Evolutionary conservation across 306 rosid species (phyloP).

Genomic region (Sphenostylis stenocarpa): DNA sequence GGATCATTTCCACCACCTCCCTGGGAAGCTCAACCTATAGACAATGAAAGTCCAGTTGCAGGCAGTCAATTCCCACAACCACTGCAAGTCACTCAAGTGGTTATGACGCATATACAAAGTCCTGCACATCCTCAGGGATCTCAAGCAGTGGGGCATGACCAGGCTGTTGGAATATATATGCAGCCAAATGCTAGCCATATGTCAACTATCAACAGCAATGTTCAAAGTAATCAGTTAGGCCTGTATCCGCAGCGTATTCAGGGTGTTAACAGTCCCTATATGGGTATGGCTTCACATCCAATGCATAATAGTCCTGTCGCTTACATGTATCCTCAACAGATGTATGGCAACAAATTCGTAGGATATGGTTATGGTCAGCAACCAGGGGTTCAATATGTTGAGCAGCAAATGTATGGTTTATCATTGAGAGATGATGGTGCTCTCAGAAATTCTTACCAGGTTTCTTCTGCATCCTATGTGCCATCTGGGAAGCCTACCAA

Average conservation of each 20-base stretch:
- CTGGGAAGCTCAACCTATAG: conserved; percentile 85
- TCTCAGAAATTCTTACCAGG: conserved; percentile 61
- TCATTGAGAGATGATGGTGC: conserved; percentile 63
- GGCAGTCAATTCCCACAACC: conserved; percentile 75
- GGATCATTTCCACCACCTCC: conserved; percentile 97
- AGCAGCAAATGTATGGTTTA: conserved; percentile 85
- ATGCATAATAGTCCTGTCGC: conserved; percentile 56
- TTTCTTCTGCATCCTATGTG: conserved; percentile 61
- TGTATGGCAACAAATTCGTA: conserved; percentile 66
- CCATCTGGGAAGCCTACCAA: conserved; percentile 72
- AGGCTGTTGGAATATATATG: conserved; percentile 62
- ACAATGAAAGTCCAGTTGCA: conserved; percentile 52
- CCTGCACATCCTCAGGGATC: conserved; percentile 60
- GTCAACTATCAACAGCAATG: conserved; percentile 58
- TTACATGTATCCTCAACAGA: conserved; percentile 68
- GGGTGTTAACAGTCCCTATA: conserved; percentile 48
- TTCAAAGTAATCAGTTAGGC: conserved; percentile 63
- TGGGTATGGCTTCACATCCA: conserved; percentile 65
- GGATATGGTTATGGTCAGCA: conserved; percentile 85
- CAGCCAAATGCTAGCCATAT: conserved; percentile 65
- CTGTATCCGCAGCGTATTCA: conserved; percentile 46
- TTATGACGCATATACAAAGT: conserved; percentile 51
- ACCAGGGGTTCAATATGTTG: conserved; percentile 61
- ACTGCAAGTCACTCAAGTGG: conserved; percentile 64
- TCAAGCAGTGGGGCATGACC: conserved; percentile 62